Conservation (phyloP, 2,329 filamentous ascomycete genomes). For the Alternaria metachromatica region DNA sequence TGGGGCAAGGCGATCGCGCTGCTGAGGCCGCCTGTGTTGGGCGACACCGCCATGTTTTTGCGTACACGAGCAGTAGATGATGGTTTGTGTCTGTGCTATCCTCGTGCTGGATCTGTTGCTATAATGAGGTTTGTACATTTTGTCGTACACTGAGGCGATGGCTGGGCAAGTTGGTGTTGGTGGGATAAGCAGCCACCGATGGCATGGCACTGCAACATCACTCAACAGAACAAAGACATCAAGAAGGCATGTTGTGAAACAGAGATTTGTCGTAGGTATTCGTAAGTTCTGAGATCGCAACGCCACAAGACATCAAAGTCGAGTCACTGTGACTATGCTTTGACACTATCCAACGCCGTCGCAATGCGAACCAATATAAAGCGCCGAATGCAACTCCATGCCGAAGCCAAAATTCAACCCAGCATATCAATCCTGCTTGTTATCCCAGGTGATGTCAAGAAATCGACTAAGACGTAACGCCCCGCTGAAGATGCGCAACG, state of each 20-base stretch:
- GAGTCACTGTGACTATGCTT: not conserved
- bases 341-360: slow-evolving; percentile 10
- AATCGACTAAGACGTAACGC: not conserved
- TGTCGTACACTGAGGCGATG: not conserved
- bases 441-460: not conserved
- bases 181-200: not conserved
- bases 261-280: not conserved
- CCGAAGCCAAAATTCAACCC: not conserved
- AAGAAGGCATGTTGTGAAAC: not conserved
- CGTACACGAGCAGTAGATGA: not conserved
- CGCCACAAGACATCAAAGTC: not conserved
- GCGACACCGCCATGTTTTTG: not conserved
- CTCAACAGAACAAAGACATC: not conserved
- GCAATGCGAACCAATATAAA: slow-evolving; percentile 10
- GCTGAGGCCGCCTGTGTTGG: not conserved
- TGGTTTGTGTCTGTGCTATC: not conserved
- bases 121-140: not conserved
- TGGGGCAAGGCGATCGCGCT: not conserved
- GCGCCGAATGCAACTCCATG: slow-evolving; percentile 7
- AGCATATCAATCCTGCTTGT: not conserved
- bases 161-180: not conserved
- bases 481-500: slow-evolving; percentile 3
- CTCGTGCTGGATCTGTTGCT: not conserved
- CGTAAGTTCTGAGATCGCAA: not conserved
- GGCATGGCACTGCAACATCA: not conserved